Evolutionary conservation across 2,329 filamentous ascomycete species (phyloP).

Genomic region (Herpomyces periplanetae): DNA sequence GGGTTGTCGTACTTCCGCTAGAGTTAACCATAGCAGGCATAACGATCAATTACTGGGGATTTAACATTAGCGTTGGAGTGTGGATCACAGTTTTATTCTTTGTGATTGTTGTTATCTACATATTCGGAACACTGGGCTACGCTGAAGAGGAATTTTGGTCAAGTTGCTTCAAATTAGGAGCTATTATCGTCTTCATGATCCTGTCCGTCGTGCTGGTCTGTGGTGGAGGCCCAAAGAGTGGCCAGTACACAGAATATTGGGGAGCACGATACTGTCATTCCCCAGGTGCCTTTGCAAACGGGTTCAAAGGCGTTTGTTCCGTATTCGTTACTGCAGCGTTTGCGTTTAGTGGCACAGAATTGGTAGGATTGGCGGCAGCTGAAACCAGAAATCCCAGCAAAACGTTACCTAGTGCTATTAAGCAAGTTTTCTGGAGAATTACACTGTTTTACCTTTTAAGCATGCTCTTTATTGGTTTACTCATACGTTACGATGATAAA

Average conservation of each 20-base stretch:
- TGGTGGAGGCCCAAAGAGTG: constrained; percentile 16
- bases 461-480: constrained; percentile 2
- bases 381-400: constrained; percentile 1
- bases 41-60: constrained; percentile 14
- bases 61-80: constrained; percentile 12
- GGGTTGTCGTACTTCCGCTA: constrained; percentile 42
- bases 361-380: constrained; percentile 5
- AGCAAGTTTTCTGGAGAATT: constrained; percentile 3
- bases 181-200: constrained; percentile 21
- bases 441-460: constrained; percentile 2
- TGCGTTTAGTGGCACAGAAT: constrained; percentile 19
- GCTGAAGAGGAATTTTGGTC: constrained; percentile 11
- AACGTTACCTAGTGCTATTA: constrained; percentile 2
- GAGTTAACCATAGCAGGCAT: constrained; percentile 45
- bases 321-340: constrained; percentile 23
- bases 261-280: constrained; percentile 18
- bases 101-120: constrained; percentile 12
- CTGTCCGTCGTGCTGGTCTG: constrained; percentile 18
- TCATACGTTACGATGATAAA: constrained; percentile 4
- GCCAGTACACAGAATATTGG: constrained; percentile 4
- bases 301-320: constrained; percentile 21
- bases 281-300: constrained; percentile 15
- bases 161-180: constrained; percentile 13
- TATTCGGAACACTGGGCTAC: constrained; percentile 18
- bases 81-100: constrained; percentile 17